Base-by-base conservation (phyloP, 768 basidiomycete species). In the Mrakia hoshinonis region DNA sequence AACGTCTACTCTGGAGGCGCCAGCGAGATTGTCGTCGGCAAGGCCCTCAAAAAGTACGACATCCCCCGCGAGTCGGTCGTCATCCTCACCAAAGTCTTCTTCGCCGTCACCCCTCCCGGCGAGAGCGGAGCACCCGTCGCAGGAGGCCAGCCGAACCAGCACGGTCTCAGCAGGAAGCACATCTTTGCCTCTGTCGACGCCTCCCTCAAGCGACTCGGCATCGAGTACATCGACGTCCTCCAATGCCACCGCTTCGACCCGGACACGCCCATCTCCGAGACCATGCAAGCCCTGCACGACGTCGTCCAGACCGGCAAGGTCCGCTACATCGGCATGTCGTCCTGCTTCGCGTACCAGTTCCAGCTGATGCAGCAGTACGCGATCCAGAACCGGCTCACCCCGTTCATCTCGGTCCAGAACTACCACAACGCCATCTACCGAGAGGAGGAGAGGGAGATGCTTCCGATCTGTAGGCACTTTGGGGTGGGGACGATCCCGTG, bases 371-470 rank as follows among this genome's bases (percentile, higher is more conserved):
- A 48, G 65, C 47, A 85, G 76, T 87, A 87, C 74, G 87, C 86
- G 0, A 84, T 86, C 68, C 77, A 81, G 48, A 84, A 88, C 76
- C 81, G 81, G 3, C 84, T 84, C 81, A 85, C 85, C 5, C 82
- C 80, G 71, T 87, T 88, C 78, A 85, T 87, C 75, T 85, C 85
- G 0, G 86, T 87, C 86, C 87, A 88, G 77, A 88, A 88, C 75
- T 85, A 66, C 70, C 84, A 88, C 76, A 85, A 80, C 71, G 77
- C 86, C 11, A 75, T 85, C 15, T 88, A 88, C 74, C 81, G 87
- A 20, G 87, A 88, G 76, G 87, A 88, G 75, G 70, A 79, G 63
- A 43, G 79, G n/a, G 79, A 79, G 74, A 79, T 78, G 79, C 75
- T 79, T 74, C 79, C 79, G 0, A 75, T 74, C 63, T 63, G 75